These are phyloP conservation scores for Phytopythium helicoides DNA, from an alignment of 352 stramenopile genomes.

Conservation along the genomic window DNA sequence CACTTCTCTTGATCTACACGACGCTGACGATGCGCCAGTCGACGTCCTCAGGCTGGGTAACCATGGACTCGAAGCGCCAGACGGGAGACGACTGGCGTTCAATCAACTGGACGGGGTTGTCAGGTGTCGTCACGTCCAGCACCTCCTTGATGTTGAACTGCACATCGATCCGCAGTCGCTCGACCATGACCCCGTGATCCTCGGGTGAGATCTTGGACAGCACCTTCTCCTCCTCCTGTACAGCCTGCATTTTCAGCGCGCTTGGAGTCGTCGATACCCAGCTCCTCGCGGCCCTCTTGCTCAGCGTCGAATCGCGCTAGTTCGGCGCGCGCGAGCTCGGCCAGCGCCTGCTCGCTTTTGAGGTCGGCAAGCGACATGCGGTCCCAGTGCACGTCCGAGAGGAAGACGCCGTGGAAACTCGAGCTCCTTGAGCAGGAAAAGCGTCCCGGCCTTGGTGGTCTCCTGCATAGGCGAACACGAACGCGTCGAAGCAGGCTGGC, in stretches of 20 bases:
- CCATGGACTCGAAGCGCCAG: conserved; percentile 47
- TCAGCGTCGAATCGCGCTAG: conserved; percentile 26
- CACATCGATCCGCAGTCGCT: conserved; percentile 41
- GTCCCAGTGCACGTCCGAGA: conserved; percentile 44
- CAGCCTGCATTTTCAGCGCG: not conserved
- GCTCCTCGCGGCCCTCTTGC: conserved; percentile 8
- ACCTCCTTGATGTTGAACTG: conserved; percentile 34
- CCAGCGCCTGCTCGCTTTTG: conserved; percentile 38
- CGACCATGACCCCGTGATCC: conserved; percentile 27
- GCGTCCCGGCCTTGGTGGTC: conserved; percentile 42
- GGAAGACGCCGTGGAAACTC: conserved; percentile 51
- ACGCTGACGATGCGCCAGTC: conserved; percentile 53
- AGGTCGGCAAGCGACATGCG: conserved; percentile 40
- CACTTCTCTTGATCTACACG: conserved; percentile 12
- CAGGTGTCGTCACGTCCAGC: conserved; percentile 29
- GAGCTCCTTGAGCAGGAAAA: conserved; percentile 42
- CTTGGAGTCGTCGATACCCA: not conserved
- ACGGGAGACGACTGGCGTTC: conserved; percentile 25
- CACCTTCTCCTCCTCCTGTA: conserved; percentile 8
- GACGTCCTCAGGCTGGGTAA: conserved; percentile 46
- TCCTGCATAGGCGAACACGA: conserved; percentile 51
- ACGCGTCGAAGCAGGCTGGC: conserved; percentile 32
- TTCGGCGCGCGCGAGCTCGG: conserved; percentile 31
- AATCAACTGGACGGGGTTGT: conserved; percentile 25
- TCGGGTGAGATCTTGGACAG: conserved; percentile 9